phyloP scores from a whole-genome alignment of 768 basidiomycete genomes.

The Neoboletus magnificus region DNA sequence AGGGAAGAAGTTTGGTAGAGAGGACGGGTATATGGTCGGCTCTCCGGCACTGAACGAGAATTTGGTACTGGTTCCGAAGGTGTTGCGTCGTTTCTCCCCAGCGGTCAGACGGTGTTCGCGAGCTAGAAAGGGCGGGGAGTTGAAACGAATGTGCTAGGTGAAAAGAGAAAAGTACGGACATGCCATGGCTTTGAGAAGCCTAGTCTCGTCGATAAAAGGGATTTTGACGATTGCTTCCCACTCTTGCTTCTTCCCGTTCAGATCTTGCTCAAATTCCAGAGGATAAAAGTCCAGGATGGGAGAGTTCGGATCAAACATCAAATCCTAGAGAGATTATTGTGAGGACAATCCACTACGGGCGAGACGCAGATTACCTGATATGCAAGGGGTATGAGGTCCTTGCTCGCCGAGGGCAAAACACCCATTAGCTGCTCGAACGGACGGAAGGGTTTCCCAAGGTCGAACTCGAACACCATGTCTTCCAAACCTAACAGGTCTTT shows the following conservation, averaged over 20 bases:
- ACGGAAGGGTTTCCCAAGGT: constrained; percentile 83
- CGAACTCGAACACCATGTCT: constrained; percentile 81
- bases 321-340: constrained; percentile 51
- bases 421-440: constrained; percentile 99
- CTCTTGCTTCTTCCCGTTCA: constrained; percentile 97
- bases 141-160: background rate
- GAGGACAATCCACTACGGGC: background rate
- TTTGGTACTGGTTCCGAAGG: constrained; percentile 73
- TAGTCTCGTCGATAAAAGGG: constrained; percentile 86
- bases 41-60: constrained; percentile 68
- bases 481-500: constrained; percentile 61
- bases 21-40: constrained; percentile 79
- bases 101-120: constrained; percentile 72
- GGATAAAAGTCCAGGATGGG: constrained; percentile 96
- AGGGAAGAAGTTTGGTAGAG: constrained; percentile 94
- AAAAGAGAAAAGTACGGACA: constrained; percentile 36
- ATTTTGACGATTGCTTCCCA: constrained; percentile 99
- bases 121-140: constrained; percentile 38
- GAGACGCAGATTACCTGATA: constrained; percentile 57
- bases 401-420: constrained; percentile 88
- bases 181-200: constrained; percentile 80
- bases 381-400: constrained; percentile 81
- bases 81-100: constrained; percentile 76
- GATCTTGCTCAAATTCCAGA: constrained; percentile 81
- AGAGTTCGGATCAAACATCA: constrained; percentile 84